Percentiles rank a stretch among this genome's conserved stretches.
Evolutionary conservation across 495 filamentous ascomycete species (phyloP).

Genomic region (Talaromyces ruber): DNA sequence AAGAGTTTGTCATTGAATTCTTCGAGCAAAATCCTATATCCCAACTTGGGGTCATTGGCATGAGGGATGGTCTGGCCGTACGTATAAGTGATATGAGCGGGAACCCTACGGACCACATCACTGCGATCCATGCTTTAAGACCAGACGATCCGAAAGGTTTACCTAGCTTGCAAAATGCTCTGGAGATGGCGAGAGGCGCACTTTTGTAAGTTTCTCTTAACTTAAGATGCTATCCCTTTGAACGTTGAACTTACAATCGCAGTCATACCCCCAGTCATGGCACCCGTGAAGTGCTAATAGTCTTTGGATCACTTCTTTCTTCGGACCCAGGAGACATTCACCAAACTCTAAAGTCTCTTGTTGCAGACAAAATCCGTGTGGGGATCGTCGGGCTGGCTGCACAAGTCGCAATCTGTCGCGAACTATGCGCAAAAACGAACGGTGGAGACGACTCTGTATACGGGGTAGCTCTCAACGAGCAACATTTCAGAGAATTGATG

Average conservation of each 20-base stretch:
- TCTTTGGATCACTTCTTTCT: constrained; percentile 84
- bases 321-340: constrained; percentile 94
- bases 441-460: constrained; percentile 68
- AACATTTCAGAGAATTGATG: constrained; percentile 81
- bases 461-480: constrained; percentile 77
- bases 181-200: constrained; percentile 86
- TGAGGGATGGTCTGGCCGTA: constrained; percentile 83
- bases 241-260: constrained; percentile 11
- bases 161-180: constrained; percentile 86
- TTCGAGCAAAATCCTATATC: constrained; percentile 99
- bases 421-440: constrained; percentile 82
- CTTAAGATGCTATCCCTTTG: background rate
- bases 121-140: constrained; percentile 60
- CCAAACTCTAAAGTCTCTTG: constrained; percentile 68
- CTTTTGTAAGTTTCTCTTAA: constrained; percentile 53
- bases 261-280: constrained; percentile 88
- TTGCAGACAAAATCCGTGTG: constrained; percentile 74
- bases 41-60: constrained; percentile 81
- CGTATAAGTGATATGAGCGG: constrained; percentile 83
- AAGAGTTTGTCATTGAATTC: constrained; percentile 85
- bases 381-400: constrained; percentile 83
- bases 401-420: constrained; percentile 83
- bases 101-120: constrained; percentile 82
- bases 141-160: constrained; percentile 77
- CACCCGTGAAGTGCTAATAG: constrained; percentile 82